Percentiles rank a stretch among this genome's conserved stretches.
Conservation (phyloP, 257 asterid species). For the Asclepias syriaca region DNA sequence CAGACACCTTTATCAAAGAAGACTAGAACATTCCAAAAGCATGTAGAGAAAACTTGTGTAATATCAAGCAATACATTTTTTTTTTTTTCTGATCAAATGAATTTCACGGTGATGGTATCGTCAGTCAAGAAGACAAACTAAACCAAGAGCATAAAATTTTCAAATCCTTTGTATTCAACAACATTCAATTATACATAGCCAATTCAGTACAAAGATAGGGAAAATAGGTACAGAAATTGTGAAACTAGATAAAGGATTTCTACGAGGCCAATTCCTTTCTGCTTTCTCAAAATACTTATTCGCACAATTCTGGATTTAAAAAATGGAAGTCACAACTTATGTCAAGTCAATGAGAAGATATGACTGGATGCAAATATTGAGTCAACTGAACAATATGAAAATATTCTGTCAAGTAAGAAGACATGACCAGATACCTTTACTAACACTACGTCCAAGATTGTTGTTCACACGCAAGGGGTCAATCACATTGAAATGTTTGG, state of each 20-base stretch:
- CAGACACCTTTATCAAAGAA: background rate
- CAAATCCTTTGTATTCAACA: background rate
- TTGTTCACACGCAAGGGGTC: constrained; percentile 97
- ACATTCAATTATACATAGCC: background rate
- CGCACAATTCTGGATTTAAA: background rate
- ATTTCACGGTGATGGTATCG: background rate
- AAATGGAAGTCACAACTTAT: background rate
- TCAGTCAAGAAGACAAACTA: background rate
- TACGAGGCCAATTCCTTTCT: background rate
- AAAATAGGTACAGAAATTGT: background rate
- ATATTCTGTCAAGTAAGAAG: background rate
- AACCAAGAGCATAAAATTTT: background rate
- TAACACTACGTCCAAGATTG: constrained; percentile 99
- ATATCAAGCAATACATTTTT: background rate
- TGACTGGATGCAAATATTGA: background rate
- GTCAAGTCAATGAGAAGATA: background rate
- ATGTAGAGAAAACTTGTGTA: background rate
- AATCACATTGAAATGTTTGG: constrained; percentile 91
- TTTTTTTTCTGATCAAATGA: background rate
- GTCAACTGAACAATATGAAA: background rate
- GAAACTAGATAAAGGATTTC: background rate
- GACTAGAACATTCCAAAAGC: background rate
- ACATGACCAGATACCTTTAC: constrained; percentile 59
- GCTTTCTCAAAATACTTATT: background rate
- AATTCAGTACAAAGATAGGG: background rate